Percentiles rank a stretch among this genome's conserved stretches.
Evolutionary conservation across 1,284 basidiomycete species (phyloP).

Genomic region (Coniferiporia weirii): DNA sequence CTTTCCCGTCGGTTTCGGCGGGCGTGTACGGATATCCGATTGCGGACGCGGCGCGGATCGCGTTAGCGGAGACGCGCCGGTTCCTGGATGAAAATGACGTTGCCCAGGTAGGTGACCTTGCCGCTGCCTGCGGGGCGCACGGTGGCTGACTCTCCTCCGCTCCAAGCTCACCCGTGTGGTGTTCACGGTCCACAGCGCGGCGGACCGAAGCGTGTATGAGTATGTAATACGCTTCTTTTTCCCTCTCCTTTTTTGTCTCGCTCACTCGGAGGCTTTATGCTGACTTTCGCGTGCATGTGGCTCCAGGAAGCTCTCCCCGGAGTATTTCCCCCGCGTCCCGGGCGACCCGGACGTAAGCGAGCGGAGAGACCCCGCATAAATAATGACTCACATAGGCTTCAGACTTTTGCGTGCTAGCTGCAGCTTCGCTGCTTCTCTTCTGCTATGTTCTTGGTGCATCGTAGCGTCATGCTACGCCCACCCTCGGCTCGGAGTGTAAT

Average conservation of each 20-base stretch:
- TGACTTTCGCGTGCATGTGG: background rate
- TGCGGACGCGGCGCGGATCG: constrained; percentile 63
- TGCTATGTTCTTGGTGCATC: no score
- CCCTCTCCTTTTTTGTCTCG: background rate
- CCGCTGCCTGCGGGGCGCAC: no score
- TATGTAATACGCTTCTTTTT: constrained; percentile 32
- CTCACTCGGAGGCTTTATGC: background rate
- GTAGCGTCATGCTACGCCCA: no score
- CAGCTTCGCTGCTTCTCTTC: no score
- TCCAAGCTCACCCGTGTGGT: constrained; percentile 64
- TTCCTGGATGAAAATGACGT: constrained; percentile 53
- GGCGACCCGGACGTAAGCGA: background rate
- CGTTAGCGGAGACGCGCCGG: constrained; percentile 52
- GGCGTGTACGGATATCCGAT: constrained; percentile 80
- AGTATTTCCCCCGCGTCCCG: constrained; percentile 51
- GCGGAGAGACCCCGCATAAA: no score
- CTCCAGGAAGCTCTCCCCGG: constrained; percentile 48
- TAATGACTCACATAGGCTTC: no score
- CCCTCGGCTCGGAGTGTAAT: no score
- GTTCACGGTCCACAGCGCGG: constrained; percentile 67
- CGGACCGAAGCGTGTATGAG: constrained; percentile 62
- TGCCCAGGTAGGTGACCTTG: constrained; percentile 45
- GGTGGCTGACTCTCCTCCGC: background rate
- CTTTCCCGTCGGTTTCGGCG: constrained; percentile 77
- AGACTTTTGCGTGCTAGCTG: no score